Percentiles rank a stretch among this genome's conserved stretches.
These are phyloP conservation scores for Penicillium thymicola DNA, from an alignment of 2,329 filamentous ascomycete species.

Conservation along the genomic window DNA sequence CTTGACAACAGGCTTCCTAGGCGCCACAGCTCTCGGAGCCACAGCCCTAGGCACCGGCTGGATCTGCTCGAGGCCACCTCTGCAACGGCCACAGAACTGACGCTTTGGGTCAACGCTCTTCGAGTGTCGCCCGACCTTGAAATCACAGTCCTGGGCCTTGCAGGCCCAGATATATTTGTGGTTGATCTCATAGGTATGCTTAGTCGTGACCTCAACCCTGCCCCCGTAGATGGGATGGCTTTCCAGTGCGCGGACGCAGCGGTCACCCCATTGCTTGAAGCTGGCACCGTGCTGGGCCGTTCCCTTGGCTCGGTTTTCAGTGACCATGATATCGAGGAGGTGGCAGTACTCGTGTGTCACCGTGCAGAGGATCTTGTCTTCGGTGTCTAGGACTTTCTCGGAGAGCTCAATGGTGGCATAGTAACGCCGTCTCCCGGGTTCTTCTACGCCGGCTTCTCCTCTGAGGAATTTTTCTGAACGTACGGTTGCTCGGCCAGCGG, in stretches of 20 bases:
- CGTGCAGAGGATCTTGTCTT: constrained; percentile 77
- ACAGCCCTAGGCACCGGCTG: constrained; percentile 66
- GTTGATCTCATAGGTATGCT: constrained; percentile 83
- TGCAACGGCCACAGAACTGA: constrained; percentile 76
- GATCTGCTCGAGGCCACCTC: constrained; percentile 66
- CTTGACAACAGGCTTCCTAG: constrained; percentile 21
- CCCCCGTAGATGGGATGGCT: constrained; percentile 53
- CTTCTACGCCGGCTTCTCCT: not conserved
- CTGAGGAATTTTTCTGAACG: constrained; percentile 20
- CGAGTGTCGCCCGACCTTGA: constrained; percentile 78
- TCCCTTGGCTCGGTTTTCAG: constrained; percentile 51
- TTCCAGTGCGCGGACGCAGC: constrained; percentile 37
- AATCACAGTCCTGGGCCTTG: constrained; percentile 53
- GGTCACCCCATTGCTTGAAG: constrained; percentile 69
- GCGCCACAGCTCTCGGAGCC: constrained; percentile 38
- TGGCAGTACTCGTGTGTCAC: constrained; percentile 98
- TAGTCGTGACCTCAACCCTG: constrained; percentile 75
- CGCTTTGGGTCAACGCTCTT: constrained; percentile 73
- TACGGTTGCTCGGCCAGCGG: constrained; percentile 62
- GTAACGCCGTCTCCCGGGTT: constrained; percentile 45
- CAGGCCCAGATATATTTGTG: constrained; percentile 92
- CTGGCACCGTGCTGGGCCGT: constrained; percentile 68
- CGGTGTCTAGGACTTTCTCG: constrained; percentile 78
- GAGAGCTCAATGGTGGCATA: constrained; percentile 81
- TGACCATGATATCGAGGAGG: constrained; percentile 85